Base-by-base conservation (phyloP, 2,329 filamentous ascomycete genomes). In the Fusarium brachygibbosum region DNA sequence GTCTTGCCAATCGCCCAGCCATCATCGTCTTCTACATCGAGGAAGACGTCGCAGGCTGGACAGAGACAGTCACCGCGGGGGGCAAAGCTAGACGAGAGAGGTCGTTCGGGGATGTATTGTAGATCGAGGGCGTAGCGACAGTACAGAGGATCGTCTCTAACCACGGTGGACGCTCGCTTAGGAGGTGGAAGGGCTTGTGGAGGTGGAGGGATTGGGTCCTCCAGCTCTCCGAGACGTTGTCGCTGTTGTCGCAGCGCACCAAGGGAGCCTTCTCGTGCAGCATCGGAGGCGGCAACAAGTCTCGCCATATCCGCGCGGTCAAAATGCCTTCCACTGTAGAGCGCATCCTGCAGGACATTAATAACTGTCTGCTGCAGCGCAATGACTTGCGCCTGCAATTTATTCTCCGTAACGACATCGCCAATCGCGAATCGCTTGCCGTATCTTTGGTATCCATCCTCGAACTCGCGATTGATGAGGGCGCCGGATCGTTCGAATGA, bases 311-410 rank as follows among this genome's bases (percentile, higher is more conserved):
- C 72, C 12, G 44, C 42, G 11, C 66, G 63, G 8, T 72, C 70
- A 37, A 74, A 70, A 19, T 64, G 66, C 2, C 72, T 58, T 23
- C 68, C 72, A 48, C 62, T 53, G 11, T 68, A 66, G 0, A 74
- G 46, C 14, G 72, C 72, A 50, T 74, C 72, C 29, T 74, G 72
- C 0, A 74, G 45, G 12, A 74, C 72, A 29, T 72, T 63, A 25
- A 74, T 74, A 16, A 74, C 72, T 13, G 72, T 74, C 48, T 74
- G 72, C 46, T 74, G 72, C 14, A 74, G 57, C 0, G 72, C 58
- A 21, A 74, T 74, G 11, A 74, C 70, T 23, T 74, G 72, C 2
- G 72, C 72, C 21, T 74, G 72, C 2, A 74, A 12, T 41, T 66
- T 72, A 11, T 74, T 74, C 58, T 74, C 72, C 3, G 72, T 74